Evolutionary conservation across 345 rosid genomes (phyloP).

Genomic region (Rhizophora apiculata): DNA sequence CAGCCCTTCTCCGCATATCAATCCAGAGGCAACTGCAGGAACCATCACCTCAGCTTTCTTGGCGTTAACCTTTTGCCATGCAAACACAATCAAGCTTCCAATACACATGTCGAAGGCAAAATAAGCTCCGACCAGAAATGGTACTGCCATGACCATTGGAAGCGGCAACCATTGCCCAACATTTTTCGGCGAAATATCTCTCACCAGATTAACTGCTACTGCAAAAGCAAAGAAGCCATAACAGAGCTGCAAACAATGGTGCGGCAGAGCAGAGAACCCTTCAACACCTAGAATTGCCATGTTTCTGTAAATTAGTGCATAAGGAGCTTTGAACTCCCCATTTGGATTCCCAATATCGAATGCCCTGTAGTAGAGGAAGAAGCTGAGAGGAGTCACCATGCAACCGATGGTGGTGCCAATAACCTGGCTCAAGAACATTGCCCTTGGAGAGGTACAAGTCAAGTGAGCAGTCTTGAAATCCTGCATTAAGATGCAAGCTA

Average conservation of each 20-base stretch:
- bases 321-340: slow-evolving; percentile 88
- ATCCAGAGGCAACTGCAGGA: slow-evolving; percentile 85
- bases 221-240: slow-evolving; percentile 81
- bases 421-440: slow-evolving; percentile 82
- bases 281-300: slow-evolving; percentile 62
- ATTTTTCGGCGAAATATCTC: slow-evolving; percentile 57
- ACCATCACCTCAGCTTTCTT: slow-evolving; percentile 71
- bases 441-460: slow-evolving; percentile 78
- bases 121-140: slow-evolving; percentile 84
- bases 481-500: slow-evolving; percentile 88
- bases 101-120: slow-evolving; percentile 86
- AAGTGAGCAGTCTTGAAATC: slow-evolving; percentile 87
- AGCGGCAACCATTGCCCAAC: slow-evolving; percentile 81
- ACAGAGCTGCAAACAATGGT: slow-evolving; percentile 55
- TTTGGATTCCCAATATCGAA: slow-evolving; percentile 87
- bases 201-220: slow-evolving; percentile 51
- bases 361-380: slow-evolving; percentile 84
- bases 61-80: slow-evolving; percentile 54
- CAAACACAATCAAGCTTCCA: slow-evolving; percentile 67
- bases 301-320: slow-evolving; percentile 85
- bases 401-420: slow-evolving; percentile 80
- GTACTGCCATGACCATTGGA: slow-evolving; percentile 86
- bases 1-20: slow-evolving; percentile 89
- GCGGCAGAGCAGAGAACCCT: slow-evolving; percentile 64
- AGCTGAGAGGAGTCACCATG: slow-evolving; percentile 66